Conservation (phyloP, 495 filamentous ascomycete species). For the Monascus purpureus region DNA sequence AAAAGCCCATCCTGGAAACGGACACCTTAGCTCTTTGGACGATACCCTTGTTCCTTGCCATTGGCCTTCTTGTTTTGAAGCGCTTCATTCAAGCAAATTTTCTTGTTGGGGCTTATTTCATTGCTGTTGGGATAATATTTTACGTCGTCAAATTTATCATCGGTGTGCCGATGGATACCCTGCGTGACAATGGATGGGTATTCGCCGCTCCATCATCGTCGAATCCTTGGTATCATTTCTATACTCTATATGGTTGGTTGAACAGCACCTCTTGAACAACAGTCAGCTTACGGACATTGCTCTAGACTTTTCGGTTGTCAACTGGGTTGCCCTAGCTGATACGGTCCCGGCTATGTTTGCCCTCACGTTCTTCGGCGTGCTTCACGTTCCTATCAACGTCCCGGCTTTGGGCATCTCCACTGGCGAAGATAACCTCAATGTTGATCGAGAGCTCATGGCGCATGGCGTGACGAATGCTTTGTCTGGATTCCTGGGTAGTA, state of each 20-base stretch:
- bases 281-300: conserved; percentile 4
- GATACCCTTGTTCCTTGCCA: conserved; percentile 61
- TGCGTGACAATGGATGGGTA: conserved; percentile 71
- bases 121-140: conserved; percentile 65
- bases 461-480: conserved; percentile 88
- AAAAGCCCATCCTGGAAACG: conserved; percentile 45
- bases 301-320: conserved; percentile 54
- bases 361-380: conserved; percentile 88
- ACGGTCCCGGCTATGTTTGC: conserved; percentile 93
- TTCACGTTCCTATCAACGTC: conserved; percentile 97
- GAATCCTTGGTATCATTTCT: conserved; percentile 94
- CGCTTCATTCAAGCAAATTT: conserved; percentile 62
- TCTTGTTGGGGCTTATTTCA: conserved; percentile 76
- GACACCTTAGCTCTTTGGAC: conserved; percentile 74
- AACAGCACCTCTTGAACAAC: not conserved
- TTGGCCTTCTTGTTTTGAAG: conserved; percentile 62
- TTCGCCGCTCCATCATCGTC: conserved; percentile 72
- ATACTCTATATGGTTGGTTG: conserved; percentile 71
- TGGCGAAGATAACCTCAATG: conserved; percentile 78
- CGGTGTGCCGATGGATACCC: conserved; percentile 41
- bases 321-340: conserved; percentile 67
- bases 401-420: conserved; percentile 79
- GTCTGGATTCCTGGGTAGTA: conserved; percentile 73
- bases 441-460: conserved; percentile 83
- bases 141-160: conserved; percentile 62